phyloP scores from a whole-genome alignment of 2,329 filamentous ascomycete genomes.

The Mollisia scopiformis region DNA sequence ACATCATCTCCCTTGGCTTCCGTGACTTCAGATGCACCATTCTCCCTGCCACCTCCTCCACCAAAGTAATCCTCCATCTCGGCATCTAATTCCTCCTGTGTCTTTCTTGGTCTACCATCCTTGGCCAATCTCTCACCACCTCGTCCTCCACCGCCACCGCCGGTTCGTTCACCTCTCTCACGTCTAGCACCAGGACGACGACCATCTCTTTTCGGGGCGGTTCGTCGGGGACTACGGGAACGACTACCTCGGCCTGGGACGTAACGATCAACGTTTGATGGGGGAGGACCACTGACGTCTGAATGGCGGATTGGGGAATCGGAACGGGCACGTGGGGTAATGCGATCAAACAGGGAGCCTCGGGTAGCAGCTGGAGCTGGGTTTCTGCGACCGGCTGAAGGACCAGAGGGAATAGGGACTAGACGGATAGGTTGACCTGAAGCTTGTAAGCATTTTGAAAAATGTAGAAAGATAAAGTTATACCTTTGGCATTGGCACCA shows the following conservation, averaged over 20 bases:
- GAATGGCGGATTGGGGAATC: conserved; percentile 50
- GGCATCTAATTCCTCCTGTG: conserved; percentile 89
- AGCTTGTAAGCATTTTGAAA: conserved; percentile 17
- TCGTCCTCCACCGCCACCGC: conserved; percentile 40
- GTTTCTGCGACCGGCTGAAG: conserved; percentile 49
- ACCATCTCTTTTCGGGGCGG: conserved; percentile 52
- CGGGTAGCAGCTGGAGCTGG: conserved; percentile 53
- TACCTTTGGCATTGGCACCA: conserved; percentile 85
- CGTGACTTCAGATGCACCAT: conserved; percentile 36
- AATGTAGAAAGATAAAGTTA: conserved; percentile 16
- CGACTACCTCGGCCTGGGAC: conserved; percentile 43
- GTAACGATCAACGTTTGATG: conserved; percentile 38
- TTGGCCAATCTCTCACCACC: conserved; percentile 45
- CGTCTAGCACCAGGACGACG: conserved; percentile 51
- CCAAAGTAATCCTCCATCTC: conserved; percentile 96
- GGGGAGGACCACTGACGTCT: conserved; percentile 37
- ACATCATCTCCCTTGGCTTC: conserved; percentile 45
- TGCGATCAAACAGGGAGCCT: conserved; percentile 59
- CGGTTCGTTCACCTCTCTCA: conserved; percentile 41
- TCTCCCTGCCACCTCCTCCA: conserved; percentile 43
- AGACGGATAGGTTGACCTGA: conserved; percentile 79
- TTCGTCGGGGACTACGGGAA: conserved; percentile 64
- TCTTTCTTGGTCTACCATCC: conserved; percentile 71
- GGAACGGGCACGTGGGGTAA: conserved; percentile 67
- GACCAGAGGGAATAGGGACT: conserved; percentile 60